Evolutionary conservation across 139 green algal genomes (phyloP).

Genomic region (Ulvella scutata): DNA sequence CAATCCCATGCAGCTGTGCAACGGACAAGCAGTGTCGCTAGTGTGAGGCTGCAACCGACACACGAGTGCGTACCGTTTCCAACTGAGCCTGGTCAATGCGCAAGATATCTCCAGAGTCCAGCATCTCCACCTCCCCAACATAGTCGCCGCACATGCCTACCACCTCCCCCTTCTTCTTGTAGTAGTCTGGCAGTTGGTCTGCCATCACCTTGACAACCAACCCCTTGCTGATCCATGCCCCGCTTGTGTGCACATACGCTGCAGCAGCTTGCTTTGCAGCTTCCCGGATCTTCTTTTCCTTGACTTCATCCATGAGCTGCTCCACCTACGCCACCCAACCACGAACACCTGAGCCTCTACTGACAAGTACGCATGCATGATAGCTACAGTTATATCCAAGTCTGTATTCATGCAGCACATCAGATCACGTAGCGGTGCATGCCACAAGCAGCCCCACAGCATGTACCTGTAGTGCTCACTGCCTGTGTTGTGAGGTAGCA

Average conservation of each 20-base stretch:
- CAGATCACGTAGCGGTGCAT: too few species aligned
- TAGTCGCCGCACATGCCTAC: slow-evolving; percentile 49
- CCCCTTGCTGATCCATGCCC: slow-evolving; percentile 52
- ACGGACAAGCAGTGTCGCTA: too few species aligned
- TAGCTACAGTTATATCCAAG: too few species aligned
- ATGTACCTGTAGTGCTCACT: too few species aligned
- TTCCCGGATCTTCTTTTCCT: background rate
- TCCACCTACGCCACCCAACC: too few species aligned
- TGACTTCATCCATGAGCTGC: slow-evolving; percentile 48
- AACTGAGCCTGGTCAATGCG: slow-evolving; percentile 84
- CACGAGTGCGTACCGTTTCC: slow-evolving; percentile 85
- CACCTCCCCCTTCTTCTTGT: slow-evolving; percentile 87
- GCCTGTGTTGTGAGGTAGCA: too few species aligned
- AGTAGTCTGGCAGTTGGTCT: slow-evolving; percentile 65
- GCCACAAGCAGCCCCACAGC: too few species aligned
- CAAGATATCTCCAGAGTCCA: slow-evolving; percentile 46
- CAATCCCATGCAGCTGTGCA: slow-evolving; percentile 9
- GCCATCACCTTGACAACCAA: slow-evolving; percentile 85
- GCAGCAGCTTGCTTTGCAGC: background rate
- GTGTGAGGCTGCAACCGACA: too few species aligned
- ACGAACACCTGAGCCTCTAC: too few species aligned
- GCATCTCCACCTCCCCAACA: slow-evolving; percentile 65
- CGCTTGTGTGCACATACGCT: background rate
- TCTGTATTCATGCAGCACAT: too few species aligned
- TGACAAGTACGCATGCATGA: too few species aligned